Conservation (phyloP, 1,284 basidiomycete genomes). For the Coniophora puteana region DNA sequence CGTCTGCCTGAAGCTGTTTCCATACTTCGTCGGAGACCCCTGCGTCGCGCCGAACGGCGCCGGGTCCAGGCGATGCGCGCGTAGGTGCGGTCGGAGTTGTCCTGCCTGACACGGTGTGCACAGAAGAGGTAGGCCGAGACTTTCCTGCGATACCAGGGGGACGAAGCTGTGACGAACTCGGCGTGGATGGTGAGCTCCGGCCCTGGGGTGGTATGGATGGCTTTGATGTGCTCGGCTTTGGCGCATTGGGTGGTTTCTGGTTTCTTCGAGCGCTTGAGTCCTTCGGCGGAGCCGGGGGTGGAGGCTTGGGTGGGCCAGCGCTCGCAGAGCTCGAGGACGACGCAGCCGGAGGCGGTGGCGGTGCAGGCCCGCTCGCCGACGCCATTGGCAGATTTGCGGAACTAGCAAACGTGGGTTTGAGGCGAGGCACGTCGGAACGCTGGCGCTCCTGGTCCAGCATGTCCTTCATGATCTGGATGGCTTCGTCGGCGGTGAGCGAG, state of each 20-base stretch:
- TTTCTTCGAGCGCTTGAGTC: no score
- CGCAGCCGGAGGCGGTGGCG: slow-evolving; percentile 21
- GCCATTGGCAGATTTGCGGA: slow-evolving; percentile 18
- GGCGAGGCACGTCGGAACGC: slow-evolving; percentile 19
- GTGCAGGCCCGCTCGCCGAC: slow-evolving; percentile 16
- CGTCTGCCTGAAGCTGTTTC: slow-evolving; percentile 38
- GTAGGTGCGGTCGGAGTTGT: no score
- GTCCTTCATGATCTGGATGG: slow-evolving; percentile 12
- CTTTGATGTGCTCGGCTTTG: no score
- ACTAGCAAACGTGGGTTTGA: neutral
- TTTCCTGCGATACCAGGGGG: no score
- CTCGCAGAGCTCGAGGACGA: slow-evolving; percentile 8
- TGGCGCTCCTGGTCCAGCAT: slow-evolving; percentile 21
- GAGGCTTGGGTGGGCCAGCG: neutral
- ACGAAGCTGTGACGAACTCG: no score
- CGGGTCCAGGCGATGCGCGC: no score
- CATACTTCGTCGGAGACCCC: slow-evolving; percentile 44
- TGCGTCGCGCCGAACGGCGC: slow-evolving; percentile 30
- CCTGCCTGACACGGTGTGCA: no score
- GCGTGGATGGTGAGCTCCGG: no score
- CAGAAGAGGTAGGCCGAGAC: no score
- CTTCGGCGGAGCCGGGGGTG: no score
- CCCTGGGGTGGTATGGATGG: no score
- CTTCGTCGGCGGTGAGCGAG: slow-evolving; percentile 18
- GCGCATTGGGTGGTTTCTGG: no score